phyloP scores from a whole-genome alignment of 2,329 filamentous ascomycete genomes.

The Aspergillus pseudotamarii region DNA sequence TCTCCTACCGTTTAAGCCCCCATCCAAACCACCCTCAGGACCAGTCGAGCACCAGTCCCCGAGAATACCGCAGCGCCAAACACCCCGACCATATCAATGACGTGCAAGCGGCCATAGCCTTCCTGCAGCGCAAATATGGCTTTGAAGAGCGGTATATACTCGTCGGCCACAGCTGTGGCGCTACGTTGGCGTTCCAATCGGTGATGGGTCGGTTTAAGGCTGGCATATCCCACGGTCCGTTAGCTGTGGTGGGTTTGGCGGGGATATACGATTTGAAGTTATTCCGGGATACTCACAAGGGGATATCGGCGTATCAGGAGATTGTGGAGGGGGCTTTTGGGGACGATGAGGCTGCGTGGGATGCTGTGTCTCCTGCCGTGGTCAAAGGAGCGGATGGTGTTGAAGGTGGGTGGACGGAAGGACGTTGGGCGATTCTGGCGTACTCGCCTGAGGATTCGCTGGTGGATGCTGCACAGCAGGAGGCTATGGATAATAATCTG shows the following conservation, averaged over 20 bases:
- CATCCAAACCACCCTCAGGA: conserved; percentile 46
- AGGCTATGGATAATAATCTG: conserved; percentile 53
- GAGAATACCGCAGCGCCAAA: conserved; percentile 38
- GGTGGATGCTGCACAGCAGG: conserved; percentile 42
- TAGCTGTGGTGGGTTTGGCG: conserved; percentile 45
- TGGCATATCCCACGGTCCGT: conserved; percentile 27
- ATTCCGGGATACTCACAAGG: conserved; percentile 37
- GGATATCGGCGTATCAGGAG: conserved; percentile 40
- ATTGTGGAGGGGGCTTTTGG: conserved; percentile 49
- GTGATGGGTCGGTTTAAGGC: conserved; percentile 39
- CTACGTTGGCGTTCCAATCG: conserved; percentile 49
- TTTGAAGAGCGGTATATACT: conserved; percentile 47
- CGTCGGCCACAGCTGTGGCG: conserved; percentile 51
- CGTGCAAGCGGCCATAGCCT: conserved; percentile 41
- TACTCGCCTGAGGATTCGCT: conserved; percentile 46
- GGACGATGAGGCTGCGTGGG: conserved; percentile 39
- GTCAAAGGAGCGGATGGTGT: conserved; percentile 32
- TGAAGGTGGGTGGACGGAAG: conserved; percentile 37
- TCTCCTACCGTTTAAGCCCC: conserved; percentile 50
- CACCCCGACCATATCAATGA: conserved; percentile 52
- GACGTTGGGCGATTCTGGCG: conserved; percentile 42
- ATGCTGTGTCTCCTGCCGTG: conserved; percentile 43
- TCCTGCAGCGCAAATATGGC: conserved; percentile 44
- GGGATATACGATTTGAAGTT: conserved; percentile 49
- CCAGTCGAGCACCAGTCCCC: conserved; percentile 25